Percentiles rank a stretch among this genome's conserved stretches.
Conservation (phyloP, 805 yeast genomes). For the Wickerhamomyces rabaulensis region DNA sequence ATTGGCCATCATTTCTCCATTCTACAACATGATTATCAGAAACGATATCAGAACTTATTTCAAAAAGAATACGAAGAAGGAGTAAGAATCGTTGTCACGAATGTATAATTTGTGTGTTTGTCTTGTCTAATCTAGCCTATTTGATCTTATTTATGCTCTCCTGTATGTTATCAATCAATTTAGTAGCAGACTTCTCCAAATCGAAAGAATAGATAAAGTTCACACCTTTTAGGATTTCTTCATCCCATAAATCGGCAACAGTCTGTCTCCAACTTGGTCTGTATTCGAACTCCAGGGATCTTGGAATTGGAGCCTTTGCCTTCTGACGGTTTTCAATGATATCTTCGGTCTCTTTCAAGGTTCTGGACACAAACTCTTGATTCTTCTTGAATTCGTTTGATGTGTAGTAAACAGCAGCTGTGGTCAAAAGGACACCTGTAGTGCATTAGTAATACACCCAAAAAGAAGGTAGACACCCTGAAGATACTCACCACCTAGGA, state of each 20-base stretch:
- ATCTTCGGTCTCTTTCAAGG: constrained; percentile 43
- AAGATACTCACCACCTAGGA: constrained; percentile 41
- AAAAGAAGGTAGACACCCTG: too few species aligned
- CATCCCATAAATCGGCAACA: constrained; percentile 74
- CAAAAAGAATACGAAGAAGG: constrained; percentile 32
- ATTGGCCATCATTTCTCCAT: constrained; percentile 53
- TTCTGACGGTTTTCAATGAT: constrained; percentile 47
- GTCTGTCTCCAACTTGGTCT: constrained; percentile 52
- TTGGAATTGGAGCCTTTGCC: constrained; percentile 38
- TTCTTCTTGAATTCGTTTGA: constrained; percentile 48
- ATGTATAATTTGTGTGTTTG: background rate
- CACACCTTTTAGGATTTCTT: constrained; percentile 58
- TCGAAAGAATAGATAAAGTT: constrained; percentile 56
- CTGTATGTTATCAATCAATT: constrained; percentile 4
- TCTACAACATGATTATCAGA: constrained; percentile 42
- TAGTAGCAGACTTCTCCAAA: constrained; percentile 32
- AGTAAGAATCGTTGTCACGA: background rate
- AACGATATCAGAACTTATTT: constrained; percentile 48
- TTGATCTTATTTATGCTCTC: background rate
- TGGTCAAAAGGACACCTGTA: constrained; percentile 48
- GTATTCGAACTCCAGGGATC: constrained; percentile 38
- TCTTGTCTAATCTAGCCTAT: background rate
- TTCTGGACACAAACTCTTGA: constrained; percentile 39
- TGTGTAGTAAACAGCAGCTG: constrained; percentile 58
- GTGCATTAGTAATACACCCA: too few species aligned